These are phyloP conservation scores for Chlamydomonas applanata DNA, from an alignment of 139 green algal genomes.

Conservation along the genomic window DNA sequence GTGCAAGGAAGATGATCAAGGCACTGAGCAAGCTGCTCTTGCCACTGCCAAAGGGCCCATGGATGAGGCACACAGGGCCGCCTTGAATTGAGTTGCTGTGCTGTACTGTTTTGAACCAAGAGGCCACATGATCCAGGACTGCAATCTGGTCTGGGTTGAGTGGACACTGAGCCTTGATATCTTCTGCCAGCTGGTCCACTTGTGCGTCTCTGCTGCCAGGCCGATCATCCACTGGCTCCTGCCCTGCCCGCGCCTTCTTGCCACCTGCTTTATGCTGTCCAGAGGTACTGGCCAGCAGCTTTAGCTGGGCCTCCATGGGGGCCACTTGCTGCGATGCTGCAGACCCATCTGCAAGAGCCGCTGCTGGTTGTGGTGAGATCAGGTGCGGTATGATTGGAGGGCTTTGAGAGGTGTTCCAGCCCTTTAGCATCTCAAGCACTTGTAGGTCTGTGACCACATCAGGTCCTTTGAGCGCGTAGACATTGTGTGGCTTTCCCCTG, in stretches of 20 bases:
- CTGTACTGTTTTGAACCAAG: not conserved
- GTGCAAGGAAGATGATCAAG: slow-evolving; percentile 64
- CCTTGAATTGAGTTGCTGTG: not conserved
- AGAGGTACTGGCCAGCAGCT: not conserved
- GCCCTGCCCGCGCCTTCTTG: not conserved
- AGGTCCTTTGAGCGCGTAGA: slow-evolving; percentile 19
- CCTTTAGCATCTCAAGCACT: slow-evolving; percentile 40
- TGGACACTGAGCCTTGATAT: slow-evolving; percentile 22
- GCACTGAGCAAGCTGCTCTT: slow-evolving; percentile 79
- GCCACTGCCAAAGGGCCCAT: slow-evolving; percentile 66
- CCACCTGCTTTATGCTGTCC: no score
- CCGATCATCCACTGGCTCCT: not conserved
- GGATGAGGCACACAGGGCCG: slow-evolving; percentile 66
- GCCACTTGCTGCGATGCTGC: not conserved
- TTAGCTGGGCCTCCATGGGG: not conserved
- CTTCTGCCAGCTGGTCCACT: not conserved
- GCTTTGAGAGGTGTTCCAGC: not conserved
- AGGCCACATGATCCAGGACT: slow-evolving; percentile 11
- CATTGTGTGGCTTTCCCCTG: no score
- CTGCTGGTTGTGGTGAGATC: not conserved
- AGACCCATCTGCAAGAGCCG: not conserved
- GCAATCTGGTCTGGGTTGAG: slow-evolving; percentile 65
- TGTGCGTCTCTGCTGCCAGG: not conserved
- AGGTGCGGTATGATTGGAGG: slow-evolving; percentile 31
- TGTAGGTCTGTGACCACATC: slow-evolving; percentile 64